These are phyloP conservation scores for Botrytis fabae DNA, from an alignment of 2,329 filamentous ascomycete genomes.

Conservation along the genomic window DNA sequence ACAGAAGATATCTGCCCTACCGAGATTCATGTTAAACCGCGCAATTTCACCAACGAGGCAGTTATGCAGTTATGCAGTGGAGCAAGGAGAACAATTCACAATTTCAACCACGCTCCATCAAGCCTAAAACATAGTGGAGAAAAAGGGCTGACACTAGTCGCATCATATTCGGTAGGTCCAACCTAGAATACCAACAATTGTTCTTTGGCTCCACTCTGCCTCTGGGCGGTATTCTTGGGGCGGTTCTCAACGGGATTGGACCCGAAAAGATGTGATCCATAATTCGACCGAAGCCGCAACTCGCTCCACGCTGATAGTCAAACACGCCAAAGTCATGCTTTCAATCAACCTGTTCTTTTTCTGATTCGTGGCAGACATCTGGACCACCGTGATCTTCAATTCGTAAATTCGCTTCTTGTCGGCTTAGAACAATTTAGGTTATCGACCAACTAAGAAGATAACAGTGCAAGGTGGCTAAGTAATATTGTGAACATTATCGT, in stretches of 20 bases:
- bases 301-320: neutral
- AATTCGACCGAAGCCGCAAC: constrained; percentile 4
- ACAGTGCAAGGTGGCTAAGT: neutral
- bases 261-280: neutral
- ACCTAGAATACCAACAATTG: constrained; percentile 7
- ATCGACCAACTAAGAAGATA: neutral
- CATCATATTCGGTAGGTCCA: neutral
- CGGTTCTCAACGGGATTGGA: neutral
- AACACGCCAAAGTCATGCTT: neutral
- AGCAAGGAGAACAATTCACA: constrained; percentile 2
- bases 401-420: constrained; percentile 6
- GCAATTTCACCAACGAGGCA: constrained; percentile 9
- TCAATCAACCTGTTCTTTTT: neutral
- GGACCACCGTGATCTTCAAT: neutral
- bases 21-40: constrained; percentile 6
- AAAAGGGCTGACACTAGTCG: constrained; percentile 13
- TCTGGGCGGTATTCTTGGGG: constrained; percentile 1
- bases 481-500: neutral
- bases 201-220: constrained; percentile 8
- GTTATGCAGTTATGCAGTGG: neutral
- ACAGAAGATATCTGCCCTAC: constrained; percentile 11
- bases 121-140: constrained; percentile 9
- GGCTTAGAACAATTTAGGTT: neutral
- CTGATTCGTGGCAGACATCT: neutral
- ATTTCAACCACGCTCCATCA: constrained; percentile 4